These are phyloP conservation scores for Davidsoniella eucalypti DNA, from an alignment of 2,329 filamentous ascomycete genomes.

Conservation along the genomic window DNA sequence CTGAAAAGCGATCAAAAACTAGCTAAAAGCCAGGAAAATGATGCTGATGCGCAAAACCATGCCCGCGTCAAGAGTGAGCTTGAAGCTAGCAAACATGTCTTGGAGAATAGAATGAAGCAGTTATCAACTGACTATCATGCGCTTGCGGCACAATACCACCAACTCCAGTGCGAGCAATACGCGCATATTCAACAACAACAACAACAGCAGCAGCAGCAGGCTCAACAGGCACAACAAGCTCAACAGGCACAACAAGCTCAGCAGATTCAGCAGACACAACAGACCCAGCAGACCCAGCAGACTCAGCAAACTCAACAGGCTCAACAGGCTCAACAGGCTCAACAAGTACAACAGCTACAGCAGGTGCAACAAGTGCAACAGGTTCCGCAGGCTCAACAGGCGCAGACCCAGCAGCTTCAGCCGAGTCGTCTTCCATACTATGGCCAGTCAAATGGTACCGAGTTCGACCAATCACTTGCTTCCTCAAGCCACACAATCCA, in stretches of 20 bases:
- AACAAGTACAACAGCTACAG: too few relatives aligned
- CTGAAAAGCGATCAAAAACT: slow-evolving; percentile 55
- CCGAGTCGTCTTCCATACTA: not conserved
- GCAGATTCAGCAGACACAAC: too few relatives aligned
- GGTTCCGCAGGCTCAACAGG: slow-evolving; percentile 22
- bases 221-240: too few relatives aligned
- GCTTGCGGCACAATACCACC: slow-evolving; percentile 24
- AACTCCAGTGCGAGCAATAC: too few relatives aligned
- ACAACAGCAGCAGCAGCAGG: too few relatives aligned
- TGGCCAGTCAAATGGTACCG: too few relatives aligned
- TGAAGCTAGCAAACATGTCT: slow-evolving; percentile 4
- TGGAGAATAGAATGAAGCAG: slow-evolving; percentile 6
- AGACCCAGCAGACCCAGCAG: too few relatives aligned
- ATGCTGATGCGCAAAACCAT: slow-evolving; percentile 36
- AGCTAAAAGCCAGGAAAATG: slow-evolving; percentile 43
- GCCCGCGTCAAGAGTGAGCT: slow-evolving; percentile 2
- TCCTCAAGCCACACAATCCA: too few relatives aligned
- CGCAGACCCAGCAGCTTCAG: not conserved
- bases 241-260: slow-evolving; percentile 13
- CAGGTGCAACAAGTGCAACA: slow-evolving; percentile 10
- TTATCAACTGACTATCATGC: slow-evolving; percentile 26
- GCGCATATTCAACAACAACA: too few relatives aligned
- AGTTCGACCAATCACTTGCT: slow-evolving; percentile 19
- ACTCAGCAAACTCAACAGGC: too few relatives aligned
- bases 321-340: too few relatives aligned